Base-by-base conservation (phyloP, 805 yeast genomes). In the Komagataella kurtzmanii region DNA sequence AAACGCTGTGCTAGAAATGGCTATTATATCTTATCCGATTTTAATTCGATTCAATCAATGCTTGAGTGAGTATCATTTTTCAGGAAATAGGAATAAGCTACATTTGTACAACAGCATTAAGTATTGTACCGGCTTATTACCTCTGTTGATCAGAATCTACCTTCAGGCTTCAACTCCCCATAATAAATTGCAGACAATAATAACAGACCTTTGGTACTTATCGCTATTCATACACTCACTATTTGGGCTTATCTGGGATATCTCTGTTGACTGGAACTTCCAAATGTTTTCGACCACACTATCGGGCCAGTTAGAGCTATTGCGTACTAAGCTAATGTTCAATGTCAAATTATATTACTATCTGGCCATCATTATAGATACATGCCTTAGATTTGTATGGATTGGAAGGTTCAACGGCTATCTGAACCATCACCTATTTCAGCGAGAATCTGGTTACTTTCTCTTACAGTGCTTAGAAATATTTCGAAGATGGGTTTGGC, bases 231-330 rank as follows among this genome's bases (percentile, higher is more conserved):
- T 85, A 45, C 88, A 86, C 62, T 85, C 98, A 0, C 59, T 79
- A 0, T 93, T 85, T 64, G 77, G 95, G 14, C 85, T 88, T 54
- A 68, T 79, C 52, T 93, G 99, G 99, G 99, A 93, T 65, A 65
- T 91, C 10, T 75, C 76, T 50, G 79, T 80, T 75, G 99, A 93
- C 68, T 93, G 99, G 99, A 80, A 81, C 47, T 71, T 88, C 49
- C 75, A 76, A 8, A 59, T 85, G 7, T 71, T 85, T 58, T 71
- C 70, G 47, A 56, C 59, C 44, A 59, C 62, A 40, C 49, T 64
- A 24, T 50, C 54, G 17, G 49, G 52, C 7, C 55, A 55, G 17
- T 47, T 55, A 3, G 59, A 59, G 2, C 17, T 62, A 1, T 54
- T 70, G 36, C 61, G 74, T 54, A 55, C 60, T 19, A 61, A 55